Percentiles rank a stretch among this genome's conserved stretches.
phyloP scores from a whole-genome alignment of 208 protist genomes.

The Leishmania amazonensis region DNA sequence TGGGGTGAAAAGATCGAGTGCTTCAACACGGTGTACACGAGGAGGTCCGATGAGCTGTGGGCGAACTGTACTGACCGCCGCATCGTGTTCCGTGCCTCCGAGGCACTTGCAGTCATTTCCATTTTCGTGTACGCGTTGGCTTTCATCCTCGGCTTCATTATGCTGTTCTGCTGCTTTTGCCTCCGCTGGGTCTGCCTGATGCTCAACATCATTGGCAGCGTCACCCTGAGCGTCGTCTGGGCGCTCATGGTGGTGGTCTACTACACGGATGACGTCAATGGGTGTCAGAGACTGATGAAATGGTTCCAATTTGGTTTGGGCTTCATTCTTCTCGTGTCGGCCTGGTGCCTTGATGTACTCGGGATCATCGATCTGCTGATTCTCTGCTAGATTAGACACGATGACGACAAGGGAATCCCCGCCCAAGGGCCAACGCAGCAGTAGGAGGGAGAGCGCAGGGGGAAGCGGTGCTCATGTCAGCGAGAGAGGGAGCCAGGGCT shows the following conservation, averaged over 20 bases:
- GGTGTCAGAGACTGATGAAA: too few relatives aligned
- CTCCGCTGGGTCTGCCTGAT: slow-evolving; percentile 33
- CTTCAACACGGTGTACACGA: slow-evolving; percentile 4
- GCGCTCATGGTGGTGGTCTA: slow-evolving; percentile 34
- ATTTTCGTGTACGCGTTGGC: background rate
- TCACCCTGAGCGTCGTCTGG: slow-evolving; percentile 33
- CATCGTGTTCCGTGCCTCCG: slow-evolving; percentile 37
- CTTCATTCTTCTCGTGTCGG: slow-evolving; percentile 37
- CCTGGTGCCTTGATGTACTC: slow-evolving; percentile 40
- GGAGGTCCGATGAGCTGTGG: too few relatives aligned
- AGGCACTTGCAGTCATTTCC: slow-evolving; percentile 30
- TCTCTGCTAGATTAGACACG: too few relatives aligned
- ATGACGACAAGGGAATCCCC: too few relatives aligned
- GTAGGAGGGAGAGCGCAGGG: too few relatives aligned
- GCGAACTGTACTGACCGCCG: too few relatives aligned
- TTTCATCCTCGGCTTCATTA: slow-evolving; percentile 28
- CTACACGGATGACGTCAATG: background rate
- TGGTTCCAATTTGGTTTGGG: slow-evolving; percentile 13
- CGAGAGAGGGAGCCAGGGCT: too few relatives aligned
- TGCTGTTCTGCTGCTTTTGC: slow-evolving; percentile 51
- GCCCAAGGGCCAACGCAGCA: too few relatives aligned
- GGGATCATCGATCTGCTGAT: slow-evolving; percentile 9
- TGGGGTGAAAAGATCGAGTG: background rate
- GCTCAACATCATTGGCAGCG: slow-evolving; percentile 37
- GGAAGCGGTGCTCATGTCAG: too few relatives aligned